These are phyloP conservation scores for Rhizopus delemar DNA, from an alignment of 371 early-diverging fungal species.

Conservation along the genomic window DNA sequence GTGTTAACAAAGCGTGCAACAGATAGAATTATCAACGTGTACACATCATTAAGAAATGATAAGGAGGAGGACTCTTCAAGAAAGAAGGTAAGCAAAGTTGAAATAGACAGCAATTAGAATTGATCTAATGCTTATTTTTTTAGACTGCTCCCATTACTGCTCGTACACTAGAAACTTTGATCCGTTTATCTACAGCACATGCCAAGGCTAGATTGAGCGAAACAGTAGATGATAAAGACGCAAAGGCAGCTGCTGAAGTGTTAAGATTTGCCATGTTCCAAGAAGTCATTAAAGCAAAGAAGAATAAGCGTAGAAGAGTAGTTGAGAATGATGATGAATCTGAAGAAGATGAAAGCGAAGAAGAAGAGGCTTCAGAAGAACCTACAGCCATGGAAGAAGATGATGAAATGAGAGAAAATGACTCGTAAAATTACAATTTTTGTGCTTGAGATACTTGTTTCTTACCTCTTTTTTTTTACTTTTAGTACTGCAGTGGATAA, in stretches of 20 bases:
- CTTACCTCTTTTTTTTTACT: background rate
- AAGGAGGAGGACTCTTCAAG: slow-evolving; percentile 56
- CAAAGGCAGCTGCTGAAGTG: slow-evolving; percentile 81
- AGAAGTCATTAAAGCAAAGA: slow-evolving; percentile 67
- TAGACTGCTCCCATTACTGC: slow-evolving; percentile 92
- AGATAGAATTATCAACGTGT: slow-evolving; percentile 77
- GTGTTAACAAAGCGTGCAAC: slow-evolving; percentile 72
- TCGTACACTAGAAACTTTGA: slow-evolving; percentile 98
- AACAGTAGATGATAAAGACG: slow-evolving; percentile 84
- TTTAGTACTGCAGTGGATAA: background rate
- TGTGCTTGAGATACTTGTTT: background rate
- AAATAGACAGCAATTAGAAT: background rate
- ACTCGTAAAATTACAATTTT: slow-evolving; percentile 8
- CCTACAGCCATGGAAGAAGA: slow-evolving; percentile 12
- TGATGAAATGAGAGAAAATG: slow-evolving; percentile 30
- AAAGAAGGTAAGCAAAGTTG: slow-evolving; percentile 46
- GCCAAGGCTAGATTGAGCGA: slow-evolving; percentile 93
- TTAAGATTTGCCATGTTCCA: slow-evolving; percentile 92
- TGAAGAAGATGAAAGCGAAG: slow-evolving; percentile 41
- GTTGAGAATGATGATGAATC: slow-evolving; percentile 26
- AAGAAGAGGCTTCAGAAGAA: slow-evolving; percentile 22
- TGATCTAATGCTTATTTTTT: slow-evolving; percentile 2
- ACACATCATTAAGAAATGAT: slow-evolving; percentile 74
- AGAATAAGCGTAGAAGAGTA: slow-evolving; percentile 56
- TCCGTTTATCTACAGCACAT: slow-evolving; percentile 98